Base-by-base conservation (phyloP, 1,139 yeast species). In the Hemisphaericaspora subhashii region DNA sequence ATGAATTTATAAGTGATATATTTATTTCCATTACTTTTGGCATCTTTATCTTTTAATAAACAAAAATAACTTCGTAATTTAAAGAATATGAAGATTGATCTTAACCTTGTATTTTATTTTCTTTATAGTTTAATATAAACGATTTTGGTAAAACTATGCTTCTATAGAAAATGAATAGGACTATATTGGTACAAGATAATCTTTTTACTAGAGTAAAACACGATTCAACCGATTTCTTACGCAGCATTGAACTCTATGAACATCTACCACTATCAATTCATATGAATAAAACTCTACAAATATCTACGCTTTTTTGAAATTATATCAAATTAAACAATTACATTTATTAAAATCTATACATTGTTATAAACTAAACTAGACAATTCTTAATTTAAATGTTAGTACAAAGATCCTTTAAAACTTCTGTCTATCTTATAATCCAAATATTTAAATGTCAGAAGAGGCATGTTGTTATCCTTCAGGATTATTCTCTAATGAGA, bases 401-500 rank as follows among this genome's bases (percentile, higher is more conserved):
- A n/a, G n/a, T n/a, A n/a, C n/a, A n/a, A n/a, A n/a, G n/a, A n/a
- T n/a, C n/a, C n/a, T 26, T 26, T 14, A 26, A 12, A 26, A 20
- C n/a, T n/a, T n/a, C n/a, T n/a, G n/a, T n/a, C 23, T 26, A 26
- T 14, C 18, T 13, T 18, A 14, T n/a, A 7, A 5, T 5, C 3
- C 11, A 39, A 33, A 36, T 25, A 14, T 24, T 31, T 32, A 40
- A 39, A 38, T 35, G 40, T 57, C 61, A 57, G 61, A 52, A 52
- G 55, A 64, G 67, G 68, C 69, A 64, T 63, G 62, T 62, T 58
- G 54, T 55, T 62, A 63, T 58, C 66, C 67, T 60, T 63, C 71
- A 66, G 44, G 31, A 45, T 41, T 37, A 11, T 13, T n/a, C 20
- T 17, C 21, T 21, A 15, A 38, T n/a, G 41, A 45, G 35, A 26